Evolutionary conservation across 768 basidiomycete genomes (phyloP).

Genomic region (Dioszegia crocea): DNA sequence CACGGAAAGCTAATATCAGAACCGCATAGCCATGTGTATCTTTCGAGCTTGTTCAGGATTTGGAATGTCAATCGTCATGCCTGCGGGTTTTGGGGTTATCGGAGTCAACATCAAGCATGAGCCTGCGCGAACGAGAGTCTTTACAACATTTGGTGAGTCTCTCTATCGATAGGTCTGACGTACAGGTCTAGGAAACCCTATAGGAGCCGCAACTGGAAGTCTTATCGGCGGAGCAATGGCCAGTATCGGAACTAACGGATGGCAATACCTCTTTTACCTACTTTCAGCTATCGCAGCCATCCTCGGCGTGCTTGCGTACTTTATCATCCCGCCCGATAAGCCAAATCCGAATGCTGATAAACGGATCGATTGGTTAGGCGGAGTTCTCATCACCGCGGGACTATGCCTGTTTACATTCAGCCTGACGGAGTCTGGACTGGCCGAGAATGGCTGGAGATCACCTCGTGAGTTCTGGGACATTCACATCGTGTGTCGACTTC

Average conservation of each 20-base stretch:
- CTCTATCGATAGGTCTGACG: neutral
- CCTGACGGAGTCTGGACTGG: slow-evolving; percentile 62
- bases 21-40: slow-evolving; percentile 23
- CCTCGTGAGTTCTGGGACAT: slow-evolving; percentile 51
- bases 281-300: slow-evolving; percentile 58
- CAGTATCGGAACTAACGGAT: slow-evolving; percentile 55
- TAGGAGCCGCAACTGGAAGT: slow-evolving; percentile 68
- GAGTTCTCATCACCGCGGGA: slow-evolving; percentile 60
- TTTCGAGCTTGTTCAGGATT: slow-evolving; percentile 32
- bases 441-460: slow-evolving; percentile 59
- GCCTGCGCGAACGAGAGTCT: slow-evolving; percentile 64
- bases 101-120: slow-evolving; percentile 21
- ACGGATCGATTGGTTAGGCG: slow-evolving; percentile 69
- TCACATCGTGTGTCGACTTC: too few species aligned
- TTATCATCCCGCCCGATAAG: slow-evolving; percentile 59
- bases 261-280: slow-evolving; percentile 68
- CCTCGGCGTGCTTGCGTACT: slow-evolving; percentile 57
- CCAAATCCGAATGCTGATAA: slow-evolving; percentile 31
- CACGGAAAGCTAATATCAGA: slow-evolving; percentile 1
- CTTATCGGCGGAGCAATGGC: slow-evolving; percentile 66
- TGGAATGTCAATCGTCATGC: slow-evolving; percentile 21
- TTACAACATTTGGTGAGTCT: slow-evolving; percentile 61
- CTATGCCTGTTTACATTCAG: slow-evolving; percentile 67
- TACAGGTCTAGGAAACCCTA: slow-evolving; percentile 63
- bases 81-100: slow-evolving; percentile 24